Conservation (phyloP, 2,329 filamentous ascomycete genomes). For the Teratosphaeria gauchensis region DNA sequence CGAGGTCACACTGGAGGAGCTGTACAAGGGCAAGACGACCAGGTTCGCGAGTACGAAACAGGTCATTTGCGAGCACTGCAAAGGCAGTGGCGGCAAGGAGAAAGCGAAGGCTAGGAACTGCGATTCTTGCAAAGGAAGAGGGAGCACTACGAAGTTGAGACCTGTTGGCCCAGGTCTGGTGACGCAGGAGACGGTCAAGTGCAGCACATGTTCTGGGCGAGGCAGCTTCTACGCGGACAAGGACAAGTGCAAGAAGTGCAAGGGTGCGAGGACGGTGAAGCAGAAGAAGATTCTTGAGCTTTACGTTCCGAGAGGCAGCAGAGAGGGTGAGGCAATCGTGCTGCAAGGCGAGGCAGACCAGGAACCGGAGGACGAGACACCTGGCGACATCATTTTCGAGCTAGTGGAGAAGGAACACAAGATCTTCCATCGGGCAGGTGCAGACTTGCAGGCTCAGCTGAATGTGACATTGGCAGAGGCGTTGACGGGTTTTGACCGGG, state of each 20-base stretch:
- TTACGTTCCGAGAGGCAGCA: constrained; percentile 78
- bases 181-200: constrained; percentile 68
- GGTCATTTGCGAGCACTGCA: constrained; percentile 76
- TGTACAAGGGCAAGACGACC: constrained; percentile 98
- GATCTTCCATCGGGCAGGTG: constrained; percentile 69
- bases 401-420: constrained; percentile 74
- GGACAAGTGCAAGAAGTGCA: constrained; percentile 98
- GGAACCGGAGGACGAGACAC: constrained; percentile 74
- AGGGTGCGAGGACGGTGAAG: constrained; percentile 75
- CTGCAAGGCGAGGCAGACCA: constrained; percentile 93
- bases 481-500: constrained; percentile 77
- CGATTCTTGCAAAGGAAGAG: constrained; percentile 72
- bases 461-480: constrained; percentile 75
- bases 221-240: constrained; percentile 88
- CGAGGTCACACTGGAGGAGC: constrained; percentile 80
- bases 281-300: constrained; percentile 93
- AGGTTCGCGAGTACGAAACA: constrained; percentile 95
- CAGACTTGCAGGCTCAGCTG: constrained; percentile 74
- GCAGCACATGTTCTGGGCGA: constrained; percentile 74
- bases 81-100: constrained; percentile 82
- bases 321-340: constrained; percentile 77
- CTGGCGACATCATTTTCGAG: constrained; percentile 88
- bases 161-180: constrained; percentile 81
- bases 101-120: constrained; percentile 79
- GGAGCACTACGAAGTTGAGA: constrained; percentile 63